A percentile compares a stretch with the other conserved stretches of the same genome.
Evolutionary conservation across 352 stramenopile genomes (phyloP).

Genomic region (Phytophthora rubi): DNA sequence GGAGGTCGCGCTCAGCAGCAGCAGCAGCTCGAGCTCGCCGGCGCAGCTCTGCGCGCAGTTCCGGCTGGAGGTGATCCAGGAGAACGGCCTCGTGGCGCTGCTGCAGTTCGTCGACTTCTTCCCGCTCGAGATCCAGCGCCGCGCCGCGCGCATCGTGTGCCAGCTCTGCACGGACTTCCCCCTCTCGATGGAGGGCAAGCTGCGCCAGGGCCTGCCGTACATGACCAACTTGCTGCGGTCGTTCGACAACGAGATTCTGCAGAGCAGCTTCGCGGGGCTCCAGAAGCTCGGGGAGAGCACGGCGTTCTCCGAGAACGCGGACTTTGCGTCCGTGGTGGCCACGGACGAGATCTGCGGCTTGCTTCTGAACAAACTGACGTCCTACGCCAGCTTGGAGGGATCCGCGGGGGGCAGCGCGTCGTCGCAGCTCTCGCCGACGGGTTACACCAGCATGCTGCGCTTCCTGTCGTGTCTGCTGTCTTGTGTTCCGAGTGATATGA

Average conservation of each 20-base stretch:
- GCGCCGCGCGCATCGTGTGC: constrained; percentile 57
- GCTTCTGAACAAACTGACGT: constrained; percentile 42
- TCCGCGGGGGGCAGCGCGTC: background rate
- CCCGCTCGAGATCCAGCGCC: constrained; percentile 73
- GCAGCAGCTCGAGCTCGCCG: no score
- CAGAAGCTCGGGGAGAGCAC: constrained; percentile 55
- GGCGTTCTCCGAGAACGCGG: constrained; percentile 40
- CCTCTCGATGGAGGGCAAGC: constrained; percentile 25
- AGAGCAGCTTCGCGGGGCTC: constrained; percentile 58
- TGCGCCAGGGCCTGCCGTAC: constrained; percentile 51
- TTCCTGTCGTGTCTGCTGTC: constrained; percentile 53
- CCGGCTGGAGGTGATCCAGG: constrained; percentile 51
- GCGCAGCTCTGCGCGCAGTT: constrained; percentile 41
- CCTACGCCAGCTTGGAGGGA: constrained; percentile 31
- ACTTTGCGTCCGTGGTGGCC: constrained; percentile 49
- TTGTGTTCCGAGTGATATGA: constrained; percentile 32
- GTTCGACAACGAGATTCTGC: constrained; percentile 60
- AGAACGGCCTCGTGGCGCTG: constrained; percentile 71
- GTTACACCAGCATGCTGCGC: constrained; percentile 50
- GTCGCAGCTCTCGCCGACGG: constrained; percentile 31
- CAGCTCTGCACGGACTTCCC: constrained; percentile 60
- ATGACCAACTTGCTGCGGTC: constrained; percentile 58
- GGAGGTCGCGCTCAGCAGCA: constrained; percentile 10
- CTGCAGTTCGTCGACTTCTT: constrained; percentile 88
- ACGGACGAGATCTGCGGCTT: constrained; percentile 48